Evolutionary conservation across 78 protist species (phyloP).

Genomic region (Tieghemostelium lacteum): DNA sequence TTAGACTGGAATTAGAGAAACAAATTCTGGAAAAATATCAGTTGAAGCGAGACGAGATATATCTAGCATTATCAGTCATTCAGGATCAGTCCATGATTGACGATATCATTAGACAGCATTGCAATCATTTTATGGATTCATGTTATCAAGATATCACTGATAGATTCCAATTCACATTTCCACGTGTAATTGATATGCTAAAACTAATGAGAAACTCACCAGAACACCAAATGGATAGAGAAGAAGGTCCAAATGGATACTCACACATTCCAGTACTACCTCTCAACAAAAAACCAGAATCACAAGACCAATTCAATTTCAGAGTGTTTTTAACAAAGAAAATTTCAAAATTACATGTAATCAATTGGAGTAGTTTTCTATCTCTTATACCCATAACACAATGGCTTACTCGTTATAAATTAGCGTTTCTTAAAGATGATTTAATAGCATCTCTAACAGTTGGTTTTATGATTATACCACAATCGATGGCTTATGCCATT

Average conservation of each 20-base stretch:
- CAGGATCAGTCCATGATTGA: neutral
- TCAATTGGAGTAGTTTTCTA: neutral
- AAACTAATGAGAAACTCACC: neutral
- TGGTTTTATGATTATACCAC: slow-evolving; percentile 81
- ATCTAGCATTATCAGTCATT: neutral
- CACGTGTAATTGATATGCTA: neutral
- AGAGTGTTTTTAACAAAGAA: no score
- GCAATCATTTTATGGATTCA: neutral
- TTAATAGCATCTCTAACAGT: slow-evolving; percentile 81
- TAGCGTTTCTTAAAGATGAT: slow-evolving; percentile 73
- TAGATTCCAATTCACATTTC: neutral
- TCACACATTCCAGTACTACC: neutral
- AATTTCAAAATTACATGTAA: no score
- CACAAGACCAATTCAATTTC: neutral
- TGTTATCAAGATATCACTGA: neutral
- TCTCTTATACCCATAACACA: slow-evolving; percentile 6
- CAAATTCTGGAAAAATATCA: neutral
- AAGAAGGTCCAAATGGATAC: no score
- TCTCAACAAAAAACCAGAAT: neutral
- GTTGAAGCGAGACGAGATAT: neutral
- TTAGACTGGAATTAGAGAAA: neutral
- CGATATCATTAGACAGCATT: neutral
- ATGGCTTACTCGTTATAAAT: slow-evolving; percentile 31
- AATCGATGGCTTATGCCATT: slow-evolving; percentile 85
- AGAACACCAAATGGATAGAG: no score